These are phyloP conservation scores for Gleditsia sinensis DNA, from an alignment of 306 rosid genomes.

Conservation along the genomic window DNA sequence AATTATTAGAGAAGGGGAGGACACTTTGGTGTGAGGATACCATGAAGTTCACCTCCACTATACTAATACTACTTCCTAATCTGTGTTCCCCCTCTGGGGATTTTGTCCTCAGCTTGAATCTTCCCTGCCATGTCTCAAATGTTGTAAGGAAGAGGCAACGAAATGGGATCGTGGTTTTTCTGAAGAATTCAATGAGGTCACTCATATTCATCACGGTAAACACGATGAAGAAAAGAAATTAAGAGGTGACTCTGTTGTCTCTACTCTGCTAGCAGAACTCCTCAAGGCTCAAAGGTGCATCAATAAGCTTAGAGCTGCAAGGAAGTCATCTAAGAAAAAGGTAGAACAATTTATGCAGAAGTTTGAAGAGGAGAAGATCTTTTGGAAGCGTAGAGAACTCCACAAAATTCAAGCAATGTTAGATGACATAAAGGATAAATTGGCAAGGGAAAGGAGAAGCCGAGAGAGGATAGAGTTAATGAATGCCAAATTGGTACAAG, in stretches of 20 bases:
- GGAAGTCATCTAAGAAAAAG: slow-evolving; percentile 37
- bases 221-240: slow-evolving; percentile 9
- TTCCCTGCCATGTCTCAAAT: background rate
- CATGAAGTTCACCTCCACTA: background rate
- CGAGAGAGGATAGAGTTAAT: slow-evolving; percentile 43
- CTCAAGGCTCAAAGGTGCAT: slow-evolving; percentile 36
- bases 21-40: background rate
- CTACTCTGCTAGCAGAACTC: slow-evolving; percentile 46
- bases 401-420: slow-evolving; percentile 9
- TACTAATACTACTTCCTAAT: background rate
- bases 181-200: slow-evolving; percentile 8
- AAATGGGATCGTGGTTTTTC: slow-evolving; percentile 31
- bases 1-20: background rate
- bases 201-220: slow-evolving; percentile 22
- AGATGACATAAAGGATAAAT: slow-evolving; percentile 32
- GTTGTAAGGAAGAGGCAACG: slow-evolving; percentile 27
- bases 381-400: slow-evolving; percentile 32
- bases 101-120: slow-evolving; percentile 31
- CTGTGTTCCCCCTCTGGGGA: slow-evolving; percentile 4
- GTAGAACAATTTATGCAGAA: slow-evolving; percentile 34
- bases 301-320: slow-evolving; percentile 42
- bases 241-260: slow-evolving; percentile 21
- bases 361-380: slow-evolving; percentile 44
- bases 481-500: slow-evolving; percentile 39
- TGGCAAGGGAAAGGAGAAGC: slow-evolving; percentile 48